phyloP scores from a whole-genome alignment of 495 filamentous ascomycete genomes.

The Hypoxylon intermedium region DNA sequence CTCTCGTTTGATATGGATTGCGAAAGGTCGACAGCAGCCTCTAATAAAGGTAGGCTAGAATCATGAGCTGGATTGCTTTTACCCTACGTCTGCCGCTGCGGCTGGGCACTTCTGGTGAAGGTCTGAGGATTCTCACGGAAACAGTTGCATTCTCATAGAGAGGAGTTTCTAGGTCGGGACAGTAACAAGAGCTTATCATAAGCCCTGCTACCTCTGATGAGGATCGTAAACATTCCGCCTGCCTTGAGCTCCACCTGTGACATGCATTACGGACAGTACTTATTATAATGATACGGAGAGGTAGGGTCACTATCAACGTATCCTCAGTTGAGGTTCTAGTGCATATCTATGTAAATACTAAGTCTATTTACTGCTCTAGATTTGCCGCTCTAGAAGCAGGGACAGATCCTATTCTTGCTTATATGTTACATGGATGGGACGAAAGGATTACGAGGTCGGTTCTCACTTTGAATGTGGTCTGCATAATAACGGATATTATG shows the following conservation, averaged over 20 bases:
- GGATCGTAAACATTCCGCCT: conserved; percentile 23
- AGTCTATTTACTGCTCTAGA: too few species aligned
- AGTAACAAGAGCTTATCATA: conserved; percentile 37
- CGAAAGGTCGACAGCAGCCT: conserved; percentile 21
- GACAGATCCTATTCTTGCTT: not conserved
- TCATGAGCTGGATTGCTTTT: conserved; percentile 32
- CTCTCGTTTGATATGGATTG: conserved; percentile 34
- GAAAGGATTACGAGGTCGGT: not conserved
- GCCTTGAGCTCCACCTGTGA: conserved; percentile 25
- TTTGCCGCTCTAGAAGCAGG: conserved; percentile 14
- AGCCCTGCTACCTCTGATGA: conserved; percentile 24
- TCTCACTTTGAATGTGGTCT: too few species aligned
- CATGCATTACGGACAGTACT: conserved; percentile 22
- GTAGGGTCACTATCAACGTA: conserved; percentile 8
- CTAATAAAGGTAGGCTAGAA: conserved; percentile 32
- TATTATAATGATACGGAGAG: conserved; percentile 9
- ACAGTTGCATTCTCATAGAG: conserved; percentile 37
- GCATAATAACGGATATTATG: too few species aligned
- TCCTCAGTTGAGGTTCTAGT: too few species aligned
- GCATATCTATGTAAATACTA: too few species aligned
- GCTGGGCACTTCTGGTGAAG: conserved; percentile 28
- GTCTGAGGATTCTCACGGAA: conserved; percentile 25
- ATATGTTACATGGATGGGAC: conserved; percentile 6
- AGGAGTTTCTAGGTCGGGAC: conserved; percentile 36
- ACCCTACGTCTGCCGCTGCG: conserved; percentile 14